A percentile compares a stretch with the other conserved stretches of the same genome.
Conservation (phyloP, 306 rosid species). For the Rubus parviflorus region DNA sequence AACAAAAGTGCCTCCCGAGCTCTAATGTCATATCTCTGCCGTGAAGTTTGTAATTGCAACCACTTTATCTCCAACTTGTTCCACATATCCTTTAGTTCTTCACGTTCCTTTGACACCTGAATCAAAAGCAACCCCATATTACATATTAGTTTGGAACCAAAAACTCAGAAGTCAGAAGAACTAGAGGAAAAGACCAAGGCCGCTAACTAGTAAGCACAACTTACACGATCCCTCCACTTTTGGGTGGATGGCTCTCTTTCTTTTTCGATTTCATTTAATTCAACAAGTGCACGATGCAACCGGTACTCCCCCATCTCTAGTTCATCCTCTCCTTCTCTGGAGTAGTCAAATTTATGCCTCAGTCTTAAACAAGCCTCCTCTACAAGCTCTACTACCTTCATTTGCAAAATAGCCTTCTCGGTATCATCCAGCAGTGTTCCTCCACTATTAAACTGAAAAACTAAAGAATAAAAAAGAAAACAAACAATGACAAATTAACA, state of each 20-base stretch:
- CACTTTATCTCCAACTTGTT: constrained; percentile 18
- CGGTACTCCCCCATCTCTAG: constrained; percentile 19
- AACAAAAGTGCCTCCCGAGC: constrained; percentile 25
- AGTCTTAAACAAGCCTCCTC: constrained; percentile 18
- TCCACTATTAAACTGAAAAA: constrained; percentile 11
- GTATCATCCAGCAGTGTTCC: background rate
- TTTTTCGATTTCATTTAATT: constrained; percentile 17
- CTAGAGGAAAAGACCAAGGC: background rate
- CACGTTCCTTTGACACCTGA: constrained; percentile 23
- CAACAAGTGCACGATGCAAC: constrained; percentile 21
- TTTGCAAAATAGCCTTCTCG: constrained; percentile 13
- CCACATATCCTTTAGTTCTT: constrained; percentile 17
- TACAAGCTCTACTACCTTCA: constrained; percentile 16
- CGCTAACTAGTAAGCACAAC: background rate
- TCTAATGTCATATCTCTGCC: constrained; percentile 27
- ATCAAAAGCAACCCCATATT: background rate
- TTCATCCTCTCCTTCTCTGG: constrained; percentile 26
- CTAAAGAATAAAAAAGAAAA: background rate
- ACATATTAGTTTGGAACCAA: background rate
- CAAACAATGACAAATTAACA: background rate
- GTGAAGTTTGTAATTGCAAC: constrained; percentile 20
- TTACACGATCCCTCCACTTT: constrained; percentile 25
- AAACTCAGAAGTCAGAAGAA: background rate
- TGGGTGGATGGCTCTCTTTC: constrained; percentile 23
- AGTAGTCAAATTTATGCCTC: constrained; percentile 24